phyloP scores from a whole-genome alignment of 108 stramenopile genomes.

The Conticribra weissflogii region DNA sequence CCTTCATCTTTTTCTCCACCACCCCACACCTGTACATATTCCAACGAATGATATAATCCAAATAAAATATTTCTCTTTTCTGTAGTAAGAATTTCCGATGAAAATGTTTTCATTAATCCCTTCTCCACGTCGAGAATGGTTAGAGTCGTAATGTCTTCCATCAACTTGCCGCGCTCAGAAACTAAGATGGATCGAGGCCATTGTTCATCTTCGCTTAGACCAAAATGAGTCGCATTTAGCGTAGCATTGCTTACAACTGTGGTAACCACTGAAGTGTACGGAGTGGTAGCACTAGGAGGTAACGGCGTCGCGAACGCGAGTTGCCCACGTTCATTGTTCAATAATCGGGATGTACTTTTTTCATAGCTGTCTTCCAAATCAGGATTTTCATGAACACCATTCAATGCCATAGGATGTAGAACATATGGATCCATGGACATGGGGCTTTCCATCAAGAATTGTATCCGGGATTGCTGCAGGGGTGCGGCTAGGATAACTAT shows the following conservation, averaged over 20 bases:
- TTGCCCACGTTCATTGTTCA: conserved; percentile 49
- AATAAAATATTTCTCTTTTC: conserved; percentile 51
- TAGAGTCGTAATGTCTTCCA: conserved; percentile 40
- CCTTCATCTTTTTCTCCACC: conserved; percentile 54
- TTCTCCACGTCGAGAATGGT: conserved; percentile 50
- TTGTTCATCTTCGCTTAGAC: conserved; percentile 22
- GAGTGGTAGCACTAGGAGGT: conserved; percentile 53
- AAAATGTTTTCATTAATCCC: conserved; percentile 72
- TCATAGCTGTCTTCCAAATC: conserved; percentile 29
- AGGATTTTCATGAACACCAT: conserved; percentile 43
- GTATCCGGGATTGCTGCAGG: conserved; percentile 59
- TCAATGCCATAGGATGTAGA: conserved; percentile 72
- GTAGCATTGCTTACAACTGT: conserved; percentile 68
- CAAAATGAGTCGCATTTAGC: conserved; percentile 58
- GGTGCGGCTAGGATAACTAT: conserved; percentile 82
- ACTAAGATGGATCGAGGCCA: conserved; percentile 57
- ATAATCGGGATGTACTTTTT: background rate
- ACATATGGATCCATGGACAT: conserved; percentile 58
- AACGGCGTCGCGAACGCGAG: conserved; percentile 36
- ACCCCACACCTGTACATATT: conserved; percentile 50
- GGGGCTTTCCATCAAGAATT: conserved; percentile 69
- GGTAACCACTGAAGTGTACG: conserved; percentile 77
- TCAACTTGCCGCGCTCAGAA: conserved; percentile 57
- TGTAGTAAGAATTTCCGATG: conserved; percentile 31
- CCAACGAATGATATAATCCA: conserved; percentile 52